These are phyloP conservation scores for Nakazawaea laoshanensis DNA, from an alignment of 805 yeast species.

Conservation along the genomic window DNA sequence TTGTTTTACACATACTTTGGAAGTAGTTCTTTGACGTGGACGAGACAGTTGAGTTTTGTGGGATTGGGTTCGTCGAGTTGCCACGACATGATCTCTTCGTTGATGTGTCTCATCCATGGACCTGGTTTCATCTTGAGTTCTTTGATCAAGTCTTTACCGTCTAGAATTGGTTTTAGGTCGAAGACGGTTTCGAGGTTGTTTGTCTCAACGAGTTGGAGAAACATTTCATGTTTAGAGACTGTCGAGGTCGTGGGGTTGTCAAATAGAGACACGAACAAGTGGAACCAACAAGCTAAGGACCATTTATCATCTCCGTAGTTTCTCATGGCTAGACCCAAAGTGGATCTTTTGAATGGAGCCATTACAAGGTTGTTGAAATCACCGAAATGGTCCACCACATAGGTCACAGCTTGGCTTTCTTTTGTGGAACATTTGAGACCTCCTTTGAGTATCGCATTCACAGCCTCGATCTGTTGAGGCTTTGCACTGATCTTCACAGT, in stretches of 20 bases:
- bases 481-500: conserved; percentile 30
- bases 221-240: conserved; percentile 10
- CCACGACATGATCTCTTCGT: conserved; percentile 55
- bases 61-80: conserved; percentile 68
- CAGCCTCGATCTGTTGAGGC: conserved; percentile 27
- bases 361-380: conserved; percentile 20
- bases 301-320: conserved; percentile 41
- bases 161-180: conserved; percentile 54
- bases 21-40: conserved; percentile 20
- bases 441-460: conserved; percentile 49
- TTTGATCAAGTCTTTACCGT: conserved; percentile 61
- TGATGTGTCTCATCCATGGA: conserved; percentile 67
- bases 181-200: conserved; percentile 36
- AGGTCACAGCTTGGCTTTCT: conserved; percentile 43
- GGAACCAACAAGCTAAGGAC: conserved; percentile 31
- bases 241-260: conserved; percentile 9
- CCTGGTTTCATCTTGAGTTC: conserved; percentile 62
- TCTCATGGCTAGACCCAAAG: conserved; percentile 52
- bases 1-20: not conserved
- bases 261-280: conserved; percentile 15
- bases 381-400: conserved; percentile 27
- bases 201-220: conserved; percentile 15
- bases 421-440: conserved; percentile 59
- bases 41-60: conserved; percentile 45
- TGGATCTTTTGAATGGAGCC: conserved; percentile 33